Evolutionary conservation across 164 flowering plant genomes (phyloP).

Genomic region (Euptelea pleiosperma): DNA sequence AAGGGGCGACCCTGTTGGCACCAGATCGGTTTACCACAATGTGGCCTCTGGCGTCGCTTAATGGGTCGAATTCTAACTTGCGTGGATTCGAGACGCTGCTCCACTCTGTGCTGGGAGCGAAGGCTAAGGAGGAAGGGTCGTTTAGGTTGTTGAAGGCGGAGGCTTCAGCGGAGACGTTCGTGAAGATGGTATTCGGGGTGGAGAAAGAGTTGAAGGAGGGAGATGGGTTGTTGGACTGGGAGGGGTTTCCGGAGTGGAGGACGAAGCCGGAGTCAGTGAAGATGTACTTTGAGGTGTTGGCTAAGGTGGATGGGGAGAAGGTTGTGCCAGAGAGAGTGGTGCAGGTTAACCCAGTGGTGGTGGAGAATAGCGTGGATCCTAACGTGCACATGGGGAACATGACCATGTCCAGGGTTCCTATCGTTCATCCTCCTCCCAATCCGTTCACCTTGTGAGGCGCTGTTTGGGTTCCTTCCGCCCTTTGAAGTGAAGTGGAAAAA

Average conservation of each 20-base stretch:
- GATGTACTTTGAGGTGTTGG: slow-evolving; percentile 91
- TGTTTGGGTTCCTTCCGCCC: not conserved
- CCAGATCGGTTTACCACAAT: slow-evolving; percentile 58
- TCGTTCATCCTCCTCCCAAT: slow-evolving; percentile 46
- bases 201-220: slow-evolving; percentile 72
- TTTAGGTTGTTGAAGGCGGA: slow-evolving; percentile 76
- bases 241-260: slow-evolving; percentile 69
- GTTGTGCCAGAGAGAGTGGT: slow-evolving; percentile 68
- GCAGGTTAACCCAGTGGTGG: slow-evolving; percentile 55
- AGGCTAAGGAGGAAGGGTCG: slow-evolving; percentile 59
- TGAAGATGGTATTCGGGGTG: slow-evolving; percentile 71
- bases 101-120: slow-evolving; percentile 58
- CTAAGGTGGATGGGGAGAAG: slow-evolving; percentile 78
- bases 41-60: slow-evolving; percentile 81
- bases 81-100: slow-evolving; percentile 73
- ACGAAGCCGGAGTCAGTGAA: slow-evolving; percentile 67
- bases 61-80: slow-evolving; percentile 71
- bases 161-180: slow-evolving; percentile 76
- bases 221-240: slow-evolving; percentile 33
- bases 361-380: slow-evolving; percentile 60
- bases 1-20: slow-evolving; percentile 44
- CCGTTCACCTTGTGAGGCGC: slow-evolving; percentile 48
- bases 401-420: slow-evolving; percentile 52
- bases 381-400: slow-evolving; percentile 47
- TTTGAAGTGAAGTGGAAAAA: not conserved